Base-by-base conservation (phyloP, 805 yeast genomes). In the Starmerella sp. region DNA sequence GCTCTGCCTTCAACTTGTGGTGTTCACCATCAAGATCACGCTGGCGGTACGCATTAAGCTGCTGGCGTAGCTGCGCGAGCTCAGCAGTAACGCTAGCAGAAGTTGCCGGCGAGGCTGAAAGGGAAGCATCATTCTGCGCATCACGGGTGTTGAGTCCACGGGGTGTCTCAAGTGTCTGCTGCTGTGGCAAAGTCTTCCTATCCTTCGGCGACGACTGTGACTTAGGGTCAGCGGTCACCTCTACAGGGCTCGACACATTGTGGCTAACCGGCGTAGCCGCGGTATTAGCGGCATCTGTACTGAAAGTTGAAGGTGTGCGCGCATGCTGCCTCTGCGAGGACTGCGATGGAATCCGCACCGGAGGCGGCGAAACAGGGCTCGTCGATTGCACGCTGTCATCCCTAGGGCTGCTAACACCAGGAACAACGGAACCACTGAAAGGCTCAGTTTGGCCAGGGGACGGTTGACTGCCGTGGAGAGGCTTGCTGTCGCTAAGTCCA, bases 21-120 rank as follows among this genome's bases (percentile, higher is more conserved):
- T 55, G 57, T 50, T 59, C 63, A 6, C 48, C 44, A 39, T 56
- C 61, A 30, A 57, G 54, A 39, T 60, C 63, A 37, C 62, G 62
- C 49, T 55, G 57, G 10, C 58, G 60, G 41, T 59, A 60, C 1
- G 48, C 57, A 15, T 56, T 46, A 6, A 60, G 49, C 51, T 55
- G 59, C 35, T 30, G 34, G 28, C 60, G 60, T 37, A 62, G 46
- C 14, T 15, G 11, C 15, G 57, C 54, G 35, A 61, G 53, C 51
- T 61, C 63, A 13, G 48, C 53, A 11, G 52, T 54, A n/a, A 47
- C 48, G 15, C 31, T 53, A 10, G 54, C 56, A 31, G 49, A 29
- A 10, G 48, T 50, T 37, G 45, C 45, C 6, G 37, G 46, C 10
- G 50, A 51, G 34, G 38, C 42, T 14, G 49, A 53, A 2, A 41